Base-by-base conservation (phyloP, 306 rosid genomes). In the Sophora flavescens region DNA sequence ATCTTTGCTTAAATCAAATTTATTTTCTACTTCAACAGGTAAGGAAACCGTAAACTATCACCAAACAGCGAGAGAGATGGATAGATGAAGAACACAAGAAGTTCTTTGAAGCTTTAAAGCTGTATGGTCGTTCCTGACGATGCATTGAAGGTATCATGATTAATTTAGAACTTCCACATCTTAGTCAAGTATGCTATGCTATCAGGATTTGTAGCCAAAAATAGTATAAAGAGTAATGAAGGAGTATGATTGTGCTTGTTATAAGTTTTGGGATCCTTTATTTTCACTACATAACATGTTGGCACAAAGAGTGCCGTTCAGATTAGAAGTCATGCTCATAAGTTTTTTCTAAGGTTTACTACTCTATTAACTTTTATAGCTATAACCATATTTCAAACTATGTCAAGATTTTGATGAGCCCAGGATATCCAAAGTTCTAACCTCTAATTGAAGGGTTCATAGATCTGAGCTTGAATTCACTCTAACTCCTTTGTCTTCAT, bases 301-400 rank as follows among this genome's bases (percentile, higher is more conserved):
- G 93, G 93, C 79, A 84, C 92, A 70, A 93, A 93, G 89, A 93
- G 92, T 63, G 97, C 97, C 2, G 96, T 93, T 74, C 97, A 93
- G 89, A 93, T 93, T 74, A 86, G 98, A 83, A 93, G 98, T 67
- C 97, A 93, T 83, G 97, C 98, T 72, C 98, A 93, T 78, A 93
- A 93, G 86, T 91, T 91, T 83, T 93, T 68, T 89, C 87, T 66
- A 93, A 93, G 98, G 98, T 91, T 63, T 69, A 83, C 75, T 83
- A 68, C 81, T 83, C 80, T 85, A 77, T n/a, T n/a, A n/a, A n/a
- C n/a, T n/a, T n/a, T n/a, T n/a, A n/a, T n/a, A n/a, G 41, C 59
- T 41, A 57, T 42, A 32, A 68, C 70, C 64, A 65, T 73, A 8
- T 58, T 13, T 77, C 44, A 57, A 68, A 66, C 70, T 61, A 79